These are phyloP conservation scores for Lasiosphaeria hispida DNA, from an alignment of 495 filamentous ascomycete species.

Conservation along the genomic window DNA sequence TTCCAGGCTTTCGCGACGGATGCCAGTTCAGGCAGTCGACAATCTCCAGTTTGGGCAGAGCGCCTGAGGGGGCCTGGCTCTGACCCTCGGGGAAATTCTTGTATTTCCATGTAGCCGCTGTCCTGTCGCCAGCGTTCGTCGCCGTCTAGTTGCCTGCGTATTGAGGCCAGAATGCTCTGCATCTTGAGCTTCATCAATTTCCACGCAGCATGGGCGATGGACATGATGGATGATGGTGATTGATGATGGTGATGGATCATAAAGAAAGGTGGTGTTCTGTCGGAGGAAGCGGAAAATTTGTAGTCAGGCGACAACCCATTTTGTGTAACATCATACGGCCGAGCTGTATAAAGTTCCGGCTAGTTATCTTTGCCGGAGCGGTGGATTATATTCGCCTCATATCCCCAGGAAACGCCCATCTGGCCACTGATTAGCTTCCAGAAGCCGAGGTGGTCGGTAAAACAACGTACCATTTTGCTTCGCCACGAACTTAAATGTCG, in stretches of 20 bases:
- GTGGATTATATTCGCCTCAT: too few species aligned
- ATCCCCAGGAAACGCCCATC: too few species aligned
- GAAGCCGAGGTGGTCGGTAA: neutral
- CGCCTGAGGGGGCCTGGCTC: conserved; percentile 9
- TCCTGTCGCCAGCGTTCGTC: neutral
- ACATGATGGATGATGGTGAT: neutral
- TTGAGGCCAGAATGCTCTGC: neutral
- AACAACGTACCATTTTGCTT: neutral
- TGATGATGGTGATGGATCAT: too few species aligned
- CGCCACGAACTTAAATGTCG: neutral
- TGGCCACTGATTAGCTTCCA: neutral
- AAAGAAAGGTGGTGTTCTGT: too few species aligned
- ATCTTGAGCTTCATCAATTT: neutral
- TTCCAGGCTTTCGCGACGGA: conserved; percentile 1
- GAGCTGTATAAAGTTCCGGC: neutral
- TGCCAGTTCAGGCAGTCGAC: conserved; percentile 4
- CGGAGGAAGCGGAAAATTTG: too few species aligned
- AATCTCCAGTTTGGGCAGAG: conserved; percentile 4
- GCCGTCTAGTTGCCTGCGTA: neutral
- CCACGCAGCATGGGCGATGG: neutral
- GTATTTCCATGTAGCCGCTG: neutral
- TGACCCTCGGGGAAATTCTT: neutral
- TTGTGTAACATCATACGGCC: neutral
- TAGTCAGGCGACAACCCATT: neutral
- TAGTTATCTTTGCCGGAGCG: neutral